Evolutionary conservation across 164 flowering plant species (phyloP), one percentile per base, ranked within the genome.

Genomic region (Litsea cubeba): DNA sequence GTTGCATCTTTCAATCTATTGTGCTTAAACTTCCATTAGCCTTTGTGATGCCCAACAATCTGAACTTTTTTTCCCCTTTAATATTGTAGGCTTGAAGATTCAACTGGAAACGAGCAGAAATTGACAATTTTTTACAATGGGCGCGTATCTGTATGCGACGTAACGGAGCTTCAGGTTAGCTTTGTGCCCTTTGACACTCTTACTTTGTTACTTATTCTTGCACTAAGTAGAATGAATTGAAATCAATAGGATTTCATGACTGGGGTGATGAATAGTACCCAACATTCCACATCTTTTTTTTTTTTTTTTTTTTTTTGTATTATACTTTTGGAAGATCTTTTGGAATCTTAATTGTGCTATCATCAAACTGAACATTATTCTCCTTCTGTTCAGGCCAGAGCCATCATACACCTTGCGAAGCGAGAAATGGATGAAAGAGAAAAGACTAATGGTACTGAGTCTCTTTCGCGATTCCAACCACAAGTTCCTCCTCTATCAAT

Each of bases 51-150:
- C n/a, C 60, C 12, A 20, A 54, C n/a, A 22, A 17, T 63, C 14
- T n/a, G 18, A n/a, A 10, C 69, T 30, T 26, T 18, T 12, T 15
- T 18, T 18, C 11, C 14, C 28, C 3, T 30, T 30, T 4, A 5
- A 3, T 30, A 12, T 30, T 30, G 69, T 11, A 65, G 69, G 49
- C 28, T 5, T 26, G 69, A 32, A 15, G 49, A 30, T 18, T 68
- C 72, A 3, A 32, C 30, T 0, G 72, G 51, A 50, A 72, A 11
- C 28, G 67, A 75, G 30, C 81, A 81, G 40, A 78, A 76, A 75
- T 72, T 87, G 10, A 88, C 91, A 14, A 81, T 88, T 64, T 83
- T 88, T 78, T 88, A 86, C 72, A 74, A 88, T 12, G 91, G 89
- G 12, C 76, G 25, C 22, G 51, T 88, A 49, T 81, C 81, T 68